A percentile compares a stretch with the other conserved stretches of the same genome.
phyloP scores from a whole-genome alignment of 2,329 filamentous ascomycete species.

The Fusarium coicis region DNA sequence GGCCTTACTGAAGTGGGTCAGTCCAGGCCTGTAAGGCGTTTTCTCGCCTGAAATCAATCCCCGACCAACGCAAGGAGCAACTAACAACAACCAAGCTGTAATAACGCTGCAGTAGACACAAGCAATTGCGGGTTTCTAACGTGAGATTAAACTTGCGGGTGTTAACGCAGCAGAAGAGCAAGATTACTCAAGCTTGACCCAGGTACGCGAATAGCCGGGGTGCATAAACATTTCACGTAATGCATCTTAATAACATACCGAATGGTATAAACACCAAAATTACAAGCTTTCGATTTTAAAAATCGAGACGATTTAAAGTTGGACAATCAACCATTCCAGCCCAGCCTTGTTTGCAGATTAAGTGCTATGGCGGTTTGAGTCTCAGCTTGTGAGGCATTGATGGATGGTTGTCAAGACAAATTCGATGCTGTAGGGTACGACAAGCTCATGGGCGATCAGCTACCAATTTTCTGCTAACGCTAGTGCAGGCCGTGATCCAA shows the following conservation, averaged over 20 bases:
- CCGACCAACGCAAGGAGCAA: background rate
- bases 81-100: background rate
- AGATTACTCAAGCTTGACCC: fast-evolving
- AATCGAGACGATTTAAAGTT: fast-evolving
- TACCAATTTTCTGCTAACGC: background rate
- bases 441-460: background rate
- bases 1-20: background rate
- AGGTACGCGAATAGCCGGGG: too few species aligned
- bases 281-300: too few species aligned
- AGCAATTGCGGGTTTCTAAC: too few species aligned
- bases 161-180: fast-evolving
- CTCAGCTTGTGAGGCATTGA: fast-evolving
- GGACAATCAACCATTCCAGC: fast-evolving
- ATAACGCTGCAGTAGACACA: too few species aligned
- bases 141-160: fast-evolving
- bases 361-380: fast-evolving
- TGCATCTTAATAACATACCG: too few species aligned
- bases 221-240: too few species aligned
- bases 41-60: background rate
- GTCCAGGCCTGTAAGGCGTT: fast-evolving
- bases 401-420: background rate
- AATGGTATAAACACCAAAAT: too few species aligned
- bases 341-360: fast-evolving
- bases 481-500: background rate
- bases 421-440: background rate